A percentile compares a stretch with the other conserved stretches of the same genome.
These are phyloP conservation scores for Styphnolobium japonicum DNA, from an alignment of 306 rosid species.

Conservation along the genomic window DNA sequence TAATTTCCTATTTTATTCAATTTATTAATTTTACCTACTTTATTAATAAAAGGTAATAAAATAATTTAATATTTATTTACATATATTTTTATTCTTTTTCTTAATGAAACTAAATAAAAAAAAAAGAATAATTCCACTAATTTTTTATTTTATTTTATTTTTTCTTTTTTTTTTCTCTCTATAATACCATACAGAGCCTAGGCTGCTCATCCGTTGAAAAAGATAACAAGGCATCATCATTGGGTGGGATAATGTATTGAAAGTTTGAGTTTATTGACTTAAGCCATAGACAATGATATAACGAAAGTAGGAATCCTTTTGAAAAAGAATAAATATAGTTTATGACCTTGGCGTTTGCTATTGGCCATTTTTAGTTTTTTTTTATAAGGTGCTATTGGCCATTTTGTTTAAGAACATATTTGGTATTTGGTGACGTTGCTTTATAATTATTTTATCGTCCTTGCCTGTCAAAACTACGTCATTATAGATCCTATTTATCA, in stretches of 20 bases:
- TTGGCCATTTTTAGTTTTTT: too few species aligned
- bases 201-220: conserved; percentile 28
- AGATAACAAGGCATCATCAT: conserved; percentile 8
- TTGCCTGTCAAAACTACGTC: conserved; percentile 5
- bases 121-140: too few species aligned
- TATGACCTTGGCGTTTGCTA: conserved; percentile 11
- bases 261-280: background rate
- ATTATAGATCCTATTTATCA: background rate
- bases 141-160: too few species aligned
- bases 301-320: background rate
- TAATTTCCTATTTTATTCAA: too few species aligned
- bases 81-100: too few species aligned
- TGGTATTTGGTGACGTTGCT: conserved; percentile 19
- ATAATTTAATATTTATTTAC: too few species aligned
- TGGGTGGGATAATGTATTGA: background rate
- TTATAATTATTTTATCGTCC: background rate
- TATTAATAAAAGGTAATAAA: too few species aligned
- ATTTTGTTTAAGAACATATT: conserved; percentile 19
- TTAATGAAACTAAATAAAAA: too few species aligned
- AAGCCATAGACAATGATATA: background rate
- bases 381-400: conserved; percentile 10
- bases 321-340: background rate
- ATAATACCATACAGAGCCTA: too few species aligned
- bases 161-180: too few species aligned
- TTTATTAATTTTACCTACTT: too few species aligned